These are phyloP conservation scores for Corymbia calophylla DNA, from an alignment of 441 rosid genomes.

Conservation along the genomic window DNA sequence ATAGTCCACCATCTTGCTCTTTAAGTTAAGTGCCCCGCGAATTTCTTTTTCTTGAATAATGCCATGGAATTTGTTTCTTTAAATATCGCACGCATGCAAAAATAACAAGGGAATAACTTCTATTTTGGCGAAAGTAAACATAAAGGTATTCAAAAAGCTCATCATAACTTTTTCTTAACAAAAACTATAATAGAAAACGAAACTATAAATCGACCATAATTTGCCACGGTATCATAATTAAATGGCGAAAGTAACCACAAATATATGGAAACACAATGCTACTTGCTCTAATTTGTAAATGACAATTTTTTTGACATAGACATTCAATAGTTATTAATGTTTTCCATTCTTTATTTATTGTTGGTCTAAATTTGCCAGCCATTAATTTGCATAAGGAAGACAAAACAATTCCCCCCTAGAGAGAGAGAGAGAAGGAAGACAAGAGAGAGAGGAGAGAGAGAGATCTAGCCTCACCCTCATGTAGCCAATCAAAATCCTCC, in stretches of 20 bases:
- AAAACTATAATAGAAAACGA: background rate
- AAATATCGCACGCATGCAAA: background rate
- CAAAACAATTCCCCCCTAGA: background rate
- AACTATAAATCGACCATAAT: background rate
- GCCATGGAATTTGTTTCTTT: background rate
- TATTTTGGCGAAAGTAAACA: background rate
- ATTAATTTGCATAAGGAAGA: background rate
- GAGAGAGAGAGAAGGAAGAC: background rate
- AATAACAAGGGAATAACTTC: background rate
- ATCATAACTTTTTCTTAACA: background rate
- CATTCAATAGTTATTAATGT: background rate
- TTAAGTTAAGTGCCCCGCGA: background rate
- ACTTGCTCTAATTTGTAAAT: background rate
- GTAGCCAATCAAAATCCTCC: conserved; percentile 39
- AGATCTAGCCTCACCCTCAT: conserved; percentile 41
- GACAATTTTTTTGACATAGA: background rate
- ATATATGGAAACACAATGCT: background rate
- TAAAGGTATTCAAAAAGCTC: background rate
- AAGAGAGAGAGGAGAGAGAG: conserved; percentile 4
- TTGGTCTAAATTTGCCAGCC: background rate
- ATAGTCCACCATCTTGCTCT: background rate
- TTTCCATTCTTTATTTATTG: background rate
- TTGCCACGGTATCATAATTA: background rate
- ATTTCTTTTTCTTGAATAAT: background rate
- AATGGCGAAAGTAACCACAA: background rate